Conservation (phyloP, 768 basidiomycete species). For the Paxillus rubicundulus region DNA sequence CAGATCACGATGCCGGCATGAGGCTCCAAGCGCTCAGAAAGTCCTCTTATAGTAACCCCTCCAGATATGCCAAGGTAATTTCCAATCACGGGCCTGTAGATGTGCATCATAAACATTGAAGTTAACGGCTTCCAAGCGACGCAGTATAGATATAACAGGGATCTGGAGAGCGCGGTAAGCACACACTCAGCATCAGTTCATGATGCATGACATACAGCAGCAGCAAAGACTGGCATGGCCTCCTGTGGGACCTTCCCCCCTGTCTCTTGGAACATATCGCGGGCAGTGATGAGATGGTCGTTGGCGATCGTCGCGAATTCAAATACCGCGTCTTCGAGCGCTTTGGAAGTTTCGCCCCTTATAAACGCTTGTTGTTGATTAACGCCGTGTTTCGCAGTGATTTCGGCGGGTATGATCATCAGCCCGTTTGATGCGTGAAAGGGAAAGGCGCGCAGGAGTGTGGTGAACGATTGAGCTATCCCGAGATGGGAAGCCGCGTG, state of each 20-base stretch:
- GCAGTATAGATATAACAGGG: constrained; percentile 63
- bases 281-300: constrained; percentile 74
- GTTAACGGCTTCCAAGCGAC: constrained; percentile 60
- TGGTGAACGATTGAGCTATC: constrained; percentile 65
- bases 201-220: constrained; percentile 53
- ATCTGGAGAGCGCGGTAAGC: constrained; percentile 42
- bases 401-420: constrained; percentile 77
- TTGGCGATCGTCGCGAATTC: constrained; percentile 81
- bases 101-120: constrained; percentile 71
- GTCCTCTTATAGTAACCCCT: constrained; percentile 45
- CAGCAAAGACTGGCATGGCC: constrained; percentile 70
- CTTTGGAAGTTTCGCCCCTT: constrained; percentile 48
- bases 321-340: constrained; percentile 75
- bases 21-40: constrained; percentile 23
- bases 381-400: constrained; percentile 75
- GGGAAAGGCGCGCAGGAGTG: constrained; percentile 72
- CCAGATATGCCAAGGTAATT: constrained; percentile 73
- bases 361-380: constrained; percentile 79
- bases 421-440: constrained; percentile 70
- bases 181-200: not conserved
- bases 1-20: constrained; percentile 32
- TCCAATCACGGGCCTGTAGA: constrained; percentile 70
- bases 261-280: constrained; percentile 60
- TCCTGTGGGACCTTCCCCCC: constrained; percentile 51
- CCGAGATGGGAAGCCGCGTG: constrained; percentile 86